phyloP scores from a whole-genome alignment of 192 early-diverging fungal genomes.

The Coemansia sp. region DNA sequence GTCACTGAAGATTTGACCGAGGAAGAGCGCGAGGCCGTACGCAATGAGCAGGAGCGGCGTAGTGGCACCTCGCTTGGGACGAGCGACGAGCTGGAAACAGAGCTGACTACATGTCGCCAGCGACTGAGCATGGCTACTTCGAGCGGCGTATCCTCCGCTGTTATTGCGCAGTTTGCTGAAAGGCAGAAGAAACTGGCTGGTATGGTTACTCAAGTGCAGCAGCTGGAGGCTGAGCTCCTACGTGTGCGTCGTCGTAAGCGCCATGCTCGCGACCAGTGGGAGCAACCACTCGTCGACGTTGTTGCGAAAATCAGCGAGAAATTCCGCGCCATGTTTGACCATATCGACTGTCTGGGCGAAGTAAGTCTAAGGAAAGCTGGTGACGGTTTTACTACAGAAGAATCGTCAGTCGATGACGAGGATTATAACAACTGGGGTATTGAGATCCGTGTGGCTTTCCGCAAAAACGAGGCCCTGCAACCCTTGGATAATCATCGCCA shows the following conservation, averaged over 20 bases:
- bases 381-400: slow-evolving; percentile 16
- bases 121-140: slow-evolving; percentile 40
- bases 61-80: slow-evolving; percentile 47
- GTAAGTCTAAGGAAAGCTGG: slow-evolving; percentile 33
- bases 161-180: slow-evolving; percentile 69
- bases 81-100: slow-evolving; percentile 61
- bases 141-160: slow-evolving; percentile 46
- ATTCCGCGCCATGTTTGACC: slow-evolving; percentile 73
- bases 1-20: slow-evolving; percentile 58
- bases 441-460: slow-evolving; percentile 93
- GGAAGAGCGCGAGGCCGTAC: slow-evolving; percentile 50
- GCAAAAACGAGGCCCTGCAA: slow-evolving; percentile 80
- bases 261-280: slow-evolving; percentile 62
- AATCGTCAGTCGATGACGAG: slow-evolving; percentile 57
- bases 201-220: slow-evolving; percentile 41
- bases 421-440: slow-evolving; percentile 93
- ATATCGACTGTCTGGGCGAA: slow-evolving; percentile 56
- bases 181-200: slow-evolving; percentile 61
- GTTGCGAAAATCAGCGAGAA: slow-evolving; percentile 64
- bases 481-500: slow-evolving; percentile 85
- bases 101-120: slow-evolving; percentile 51
- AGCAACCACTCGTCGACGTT: slow-evolving; percentile 61
- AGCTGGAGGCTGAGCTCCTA: slow-evolving; percentile 44
- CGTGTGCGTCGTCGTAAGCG: slow-evolving; percentile 41
- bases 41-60: slow-evolving; percentile 48